These are phyloP conservation scores for Blastobotrys attinorum DNA, from an alignment of 805 yeast species.

Conservation along the genomic window DNA sequence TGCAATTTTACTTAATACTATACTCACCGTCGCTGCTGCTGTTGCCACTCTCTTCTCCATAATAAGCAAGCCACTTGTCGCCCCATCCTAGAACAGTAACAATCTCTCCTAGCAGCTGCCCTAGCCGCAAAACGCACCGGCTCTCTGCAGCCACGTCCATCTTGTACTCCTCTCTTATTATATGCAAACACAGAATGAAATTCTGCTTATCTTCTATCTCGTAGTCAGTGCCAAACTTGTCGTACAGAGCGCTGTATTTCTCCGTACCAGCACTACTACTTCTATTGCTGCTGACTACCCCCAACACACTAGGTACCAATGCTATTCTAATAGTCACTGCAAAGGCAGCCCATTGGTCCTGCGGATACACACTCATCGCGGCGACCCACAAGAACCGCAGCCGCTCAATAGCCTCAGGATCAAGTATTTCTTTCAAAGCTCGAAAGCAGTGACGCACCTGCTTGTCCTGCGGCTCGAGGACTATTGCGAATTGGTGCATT, in stretches of 20 bases:
- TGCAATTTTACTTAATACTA: no score
- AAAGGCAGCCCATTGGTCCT: constrained; percentile 56
- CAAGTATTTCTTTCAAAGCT: constrained; percentile 46
- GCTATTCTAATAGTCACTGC: constrained; percentile 24
- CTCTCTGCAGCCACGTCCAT: constrained; percentile 44
- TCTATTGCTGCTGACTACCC: no score
- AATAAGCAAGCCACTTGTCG: constrained; percentile 46
- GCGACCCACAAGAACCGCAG: constrained; percentile 60
- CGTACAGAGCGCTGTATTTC: background rate
- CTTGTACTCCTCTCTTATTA: constrained; percentile 66
- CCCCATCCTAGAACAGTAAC: constrained; percentile 71
- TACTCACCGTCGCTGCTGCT: no score
- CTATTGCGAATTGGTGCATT: constrained; percentile 7
- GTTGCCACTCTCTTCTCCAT: no score
- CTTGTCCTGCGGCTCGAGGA: constrained; percentile 37
- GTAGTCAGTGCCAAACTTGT: background rate
- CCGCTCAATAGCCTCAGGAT: constrained; percentile 48
- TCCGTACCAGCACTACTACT: background rate
- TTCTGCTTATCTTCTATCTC: background rate
- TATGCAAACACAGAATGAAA: constrained; percentile 49
- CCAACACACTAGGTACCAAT: background rate
- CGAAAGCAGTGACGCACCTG: constrained; percentile 40
- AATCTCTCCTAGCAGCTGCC: constrained; percentile 51
- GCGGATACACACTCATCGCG: constrained; percentile 35
- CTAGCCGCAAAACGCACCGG: constrained; percentile 35